Evolutionary conservation across 2,329 filamentous ascomycete species (phyloP), one percentile per base, ranked within the genome.

Genomic region (Venturia aucupariae): DNA sequence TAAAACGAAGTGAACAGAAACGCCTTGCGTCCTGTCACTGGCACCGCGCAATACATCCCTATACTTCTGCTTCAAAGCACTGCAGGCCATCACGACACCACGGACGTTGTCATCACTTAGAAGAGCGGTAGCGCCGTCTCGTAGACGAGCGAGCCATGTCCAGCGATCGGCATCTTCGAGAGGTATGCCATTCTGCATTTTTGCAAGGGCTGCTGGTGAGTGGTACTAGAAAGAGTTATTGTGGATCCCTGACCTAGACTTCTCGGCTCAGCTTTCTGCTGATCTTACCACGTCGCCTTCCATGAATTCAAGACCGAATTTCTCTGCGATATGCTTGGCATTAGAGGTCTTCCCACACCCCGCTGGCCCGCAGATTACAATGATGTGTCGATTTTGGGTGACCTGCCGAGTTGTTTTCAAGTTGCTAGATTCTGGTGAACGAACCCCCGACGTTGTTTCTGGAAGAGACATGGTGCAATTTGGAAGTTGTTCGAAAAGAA

Each of bases 61-160:
- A 19, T 57, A 57, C 19, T 30, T 57, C 54, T 57, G 54, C 24
- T 57, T 57, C 27, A 57, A 11, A 38, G 54, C 54, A 57, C 54
- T 57, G 22, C 54, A 57, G 4, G 54, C 32, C 54, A 57, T 27
- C 24, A 57, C 54, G 4, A 57, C 54, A 5, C 54, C 54, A 22
- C 19, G 27, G 27, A 57, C 54, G 6, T 38, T 11, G 5, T n/a
- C 6, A 6, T 57, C 17, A 19, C 4, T 19, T 4, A 57, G 54
- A 32, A 4, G 17, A 4, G 4, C 24, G 1, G n/a, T 22, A 57
- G 54, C 54, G 30, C 22, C 54, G 17, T 57, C 54, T 27, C 54
- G 54, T n/a, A 57, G 35, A 57, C 19, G 27, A 19, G 35, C 35
- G 27, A 57, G 54, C 54, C 54, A 57, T 19, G 2, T 24, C 54